Conservation (phyloP, 2,329 filamentous ascomycete species). For the Trichoderma brevicompactum region DNA sequence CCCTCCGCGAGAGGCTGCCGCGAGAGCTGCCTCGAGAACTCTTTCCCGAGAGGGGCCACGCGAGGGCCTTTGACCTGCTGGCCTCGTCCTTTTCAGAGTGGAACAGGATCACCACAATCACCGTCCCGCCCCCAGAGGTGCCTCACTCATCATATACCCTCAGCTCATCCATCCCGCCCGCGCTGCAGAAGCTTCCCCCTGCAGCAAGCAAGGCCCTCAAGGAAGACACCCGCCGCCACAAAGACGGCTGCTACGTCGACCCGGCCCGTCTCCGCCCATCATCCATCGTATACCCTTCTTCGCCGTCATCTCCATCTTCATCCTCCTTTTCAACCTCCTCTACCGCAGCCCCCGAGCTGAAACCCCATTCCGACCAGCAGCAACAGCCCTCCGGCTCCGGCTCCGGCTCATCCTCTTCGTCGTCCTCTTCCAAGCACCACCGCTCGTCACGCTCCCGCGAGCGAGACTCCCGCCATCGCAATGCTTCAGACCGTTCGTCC, state of each 20-base stretch:
- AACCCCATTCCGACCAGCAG: neutral
- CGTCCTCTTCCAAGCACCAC: conserved; percentile 9
- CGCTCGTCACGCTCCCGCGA: conserved; percentile 14
- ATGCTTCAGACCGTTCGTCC: neutral
- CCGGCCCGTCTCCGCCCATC: conserved; percentile 12
- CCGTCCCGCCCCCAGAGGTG: neutral
- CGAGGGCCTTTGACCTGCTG: conserved; percentile 62
- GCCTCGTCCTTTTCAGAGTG: conserved; percentile 13
- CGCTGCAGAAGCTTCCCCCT: conserved; percentile 16
- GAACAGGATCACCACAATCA: conserved; percentile 5
- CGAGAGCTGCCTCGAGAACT: conserved; percentile 75
- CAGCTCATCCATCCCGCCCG: neutral
- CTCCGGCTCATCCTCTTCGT: neutral
- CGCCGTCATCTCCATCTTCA: neutral
- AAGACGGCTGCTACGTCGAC: conserved; percentile 21
- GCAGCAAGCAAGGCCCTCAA: conserved; percentile 20
- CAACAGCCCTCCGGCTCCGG: neutral
- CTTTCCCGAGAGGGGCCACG: conserved; percentile 65
- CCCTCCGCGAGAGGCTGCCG: conserved; percentile 66
- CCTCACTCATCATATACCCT: neutral
- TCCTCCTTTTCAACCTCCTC: conserved; percentile 5
- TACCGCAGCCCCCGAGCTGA: neutral
- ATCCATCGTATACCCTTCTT: neutral
- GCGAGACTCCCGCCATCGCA: conserved; percentile 5
- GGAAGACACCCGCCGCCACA: conserved; percentile 24